Percentiles rank a stretch among this genome's conserved stretches.
Conservation (phyloP, 768 basidiomycete species). For the Nidula microcarpa region DNA sequence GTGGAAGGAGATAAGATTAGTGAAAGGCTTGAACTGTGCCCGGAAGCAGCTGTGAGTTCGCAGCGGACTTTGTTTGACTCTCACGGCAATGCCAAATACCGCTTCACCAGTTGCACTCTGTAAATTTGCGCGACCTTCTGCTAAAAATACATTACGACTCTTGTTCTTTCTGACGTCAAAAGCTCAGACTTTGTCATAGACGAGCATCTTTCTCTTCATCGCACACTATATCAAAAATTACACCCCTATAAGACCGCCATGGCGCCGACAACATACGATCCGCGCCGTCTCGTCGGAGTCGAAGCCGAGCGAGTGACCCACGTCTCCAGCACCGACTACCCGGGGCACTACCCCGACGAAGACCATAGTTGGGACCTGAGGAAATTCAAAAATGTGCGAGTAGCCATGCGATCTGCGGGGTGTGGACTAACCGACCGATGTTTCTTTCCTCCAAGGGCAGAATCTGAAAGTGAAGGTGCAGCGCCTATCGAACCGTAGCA, state of each 20-base stretch:
- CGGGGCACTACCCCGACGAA: constrained; percentile 83
- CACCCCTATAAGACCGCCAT: too few species aligned
- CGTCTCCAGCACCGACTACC: constrained; percentile 88
- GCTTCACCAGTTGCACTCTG: too few species aligned
- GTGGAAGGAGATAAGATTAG: not conserved
- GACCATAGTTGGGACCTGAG: constrained; percentile 81
- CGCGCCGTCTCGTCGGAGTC: constrained; percentile 60
- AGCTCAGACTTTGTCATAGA: too few species aligned
- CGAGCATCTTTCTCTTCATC: too few species aligned
- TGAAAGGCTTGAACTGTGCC: not conserved
- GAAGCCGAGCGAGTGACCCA: constrained; percentile 69
- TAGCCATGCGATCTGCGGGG: not conserved
- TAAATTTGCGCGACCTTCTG: too few species aligned
- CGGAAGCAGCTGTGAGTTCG: too few species aligned
- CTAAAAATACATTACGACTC: too few species aligned
- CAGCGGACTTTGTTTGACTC: too few species aligned
- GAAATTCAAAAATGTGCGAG: constrained; percentile 71
- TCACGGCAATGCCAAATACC: too few species aligned
- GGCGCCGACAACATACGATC: constrained; percentile 7
- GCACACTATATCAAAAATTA: too few species aligned
- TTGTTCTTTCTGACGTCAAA: too few species aligned
- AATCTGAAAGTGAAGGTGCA: constrained; percentile 72
- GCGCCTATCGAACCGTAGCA: constrained; percentile 74
- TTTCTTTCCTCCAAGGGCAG: constrained; percentile 41
- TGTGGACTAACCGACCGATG: not conserved